Evolutionary conservation across 2,329 filamentous ascomycete species (phyloP).

Genomic region (Hypomyces rosellus): DNA sequence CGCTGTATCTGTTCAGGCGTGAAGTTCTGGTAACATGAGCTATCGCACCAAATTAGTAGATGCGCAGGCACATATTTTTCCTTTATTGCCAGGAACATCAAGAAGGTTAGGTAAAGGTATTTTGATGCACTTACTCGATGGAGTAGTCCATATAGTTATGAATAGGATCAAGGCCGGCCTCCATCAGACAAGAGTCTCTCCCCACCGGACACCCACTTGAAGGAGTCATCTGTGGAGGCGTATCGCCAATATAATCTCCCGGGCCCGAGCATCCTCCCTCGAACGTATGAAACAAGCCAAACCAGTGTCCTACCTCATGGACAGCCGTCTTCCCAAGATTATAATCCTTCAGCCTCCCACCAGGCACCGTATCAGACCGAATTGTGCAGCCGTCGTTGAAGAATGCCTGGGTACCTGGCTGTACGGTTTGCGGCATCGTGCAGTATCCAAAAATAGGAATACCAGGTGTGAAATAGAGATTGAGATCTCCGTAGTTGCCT

Average conservation of each 20-base stretch:
- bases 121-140: constrained; percentile 13
- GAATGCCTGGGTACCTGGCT: constrained; percentile 5
- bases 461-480: constrained; percentile 38
- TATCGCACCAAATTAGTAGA: not conserved
- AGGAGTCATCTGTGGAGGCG: constrained; percentile 25
- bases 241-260: constrained; percentile 34
- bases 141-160: constrained; percentile 24
- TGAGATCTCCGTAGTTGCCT: constrained; percentile 34
- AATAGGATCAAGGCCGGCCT: constrained; percentile 20
- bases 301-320: constrained; percentile 40
- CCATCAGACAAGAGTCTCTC: constrained; percentile 23
- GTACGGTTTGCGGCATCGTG: constrained; percentile 32
- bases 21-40: constrained; percentile 12
- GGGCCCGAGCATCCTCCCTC: constrained; percentile 25
- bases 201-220: constrained; percentile 25
- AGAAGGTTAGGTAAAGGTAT: not conserved
- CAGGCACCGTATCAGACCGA: constrained; percentile 12
- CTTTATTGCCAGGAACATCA: not conserved
- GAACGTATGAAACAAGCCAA: constrained; percentile 39
- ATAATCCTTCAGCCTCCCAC: constrained; percentile 23
- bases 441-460: constrained; percentile 29
- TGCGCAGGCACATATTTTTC: not conserved
- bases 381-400: constrained; percentile 17
- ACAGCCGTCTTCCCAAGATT: constrained; percentile 19
- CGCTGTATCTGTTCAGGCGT: constrained; percentile 12